phyloP scores from a whole-genome alignment of 1,139 yeast species.

The Hyphopichia pseudoburtonii region DNA sequence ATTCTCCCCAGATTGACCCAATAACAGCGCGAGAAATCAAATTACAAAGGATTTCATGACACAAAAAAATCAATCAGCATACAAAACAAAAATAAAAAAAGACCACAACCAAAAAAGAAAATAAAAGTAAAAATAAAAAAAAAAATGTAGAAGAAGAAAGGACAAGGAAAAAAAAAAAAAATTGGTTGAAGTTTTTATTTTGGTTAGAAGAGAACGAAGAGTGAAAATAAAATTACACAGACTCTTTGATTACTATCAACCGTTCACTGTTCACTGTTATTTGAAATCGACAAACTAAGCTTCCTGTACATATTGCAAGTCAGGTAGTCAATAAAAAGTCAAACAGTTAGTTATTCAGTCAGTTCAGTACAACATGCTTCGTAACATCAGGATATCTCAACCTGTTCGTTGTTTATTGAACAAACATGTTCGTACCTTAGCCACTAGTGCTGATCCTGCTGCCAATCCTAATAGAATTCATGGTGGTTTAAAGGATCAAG shows the following conservation, averaged over 20 bases:
- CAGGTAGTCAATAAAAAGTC: no score
- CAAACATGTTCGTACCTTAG: slow-evolving; percentile 29
- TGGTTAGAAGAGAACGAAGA: no score
- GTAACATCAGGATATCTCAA: slow-evolving; percentile 13
- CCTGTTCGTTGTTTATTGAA: not conserved
- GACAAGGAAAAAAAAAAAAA: not conserved
- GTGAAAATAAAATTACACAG: no score
- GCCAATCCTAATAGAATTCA: slow-evolving; percentile 58
- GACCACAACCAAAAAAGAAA: not conserved
- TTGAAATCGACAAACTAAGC: no score
- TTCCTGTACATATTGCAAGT: no score
- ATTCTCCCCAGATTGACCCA: slow-evolving; percentile 2
- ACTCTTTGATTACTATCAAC: no score
- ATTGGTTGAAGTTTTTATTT: not conserved
- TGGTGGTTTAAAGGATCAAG: slow-evolving; percentile 79
- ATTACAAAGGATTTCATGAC: not conserved
- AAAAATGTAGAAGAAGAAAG: not conserved
- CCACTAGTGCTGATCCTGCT: slow-evolving; percentile 46
- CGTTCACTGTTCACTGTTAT: no score
- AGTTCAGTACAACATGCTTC: no score
- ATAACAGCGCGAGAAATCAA: slow-evolving; percentile 1
- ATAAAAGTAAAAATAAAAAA: not conserved
- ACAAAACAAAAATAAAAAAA: not conserved
- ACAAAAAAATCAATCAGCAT: not conserved
- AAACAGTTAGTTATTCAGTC: no score